Evolutionary conservation across 306 rosid species (phyloP).

Genomic region (Medicago arabica): DNA sequence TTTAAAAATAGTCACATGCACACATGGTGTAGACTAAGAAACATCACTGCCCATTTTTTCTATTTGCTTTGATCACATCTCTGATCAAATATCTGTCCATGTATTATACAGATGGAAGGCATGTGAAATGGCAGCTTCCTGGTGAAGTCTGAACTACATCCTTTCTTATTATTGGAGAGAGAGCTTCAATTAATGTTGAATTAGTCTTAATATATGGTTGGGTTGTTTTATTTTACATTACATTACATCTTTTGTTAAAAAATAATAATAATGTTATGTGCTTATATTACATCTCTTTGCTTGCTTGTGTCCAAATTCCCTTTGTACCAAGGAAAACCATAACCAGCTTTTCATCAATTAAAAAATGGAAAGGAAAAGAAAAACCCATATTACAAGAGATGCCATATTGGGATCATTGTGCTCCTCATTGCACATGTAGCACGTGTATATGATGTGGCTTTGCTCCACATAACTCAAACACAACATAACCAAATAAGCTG

Average conservation of each 20-base stretch:
- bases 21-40: constrained; percentile 54
- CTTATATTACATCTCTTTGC: no score
- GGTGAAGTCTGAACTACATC: constrained; percentile 43
- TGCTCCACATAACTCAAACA: no score
- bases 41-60: constrained; percentile 7
- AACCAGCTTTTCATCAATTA: constrained; percentile 51
- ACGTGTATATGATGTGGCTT: constrained; percentile 55
- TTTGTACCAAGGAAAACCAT: constrained; percentile 51
- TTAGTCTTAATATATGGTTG: constrained; percentile 22
- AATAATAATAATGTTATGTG: no score
- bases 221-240: background rate
- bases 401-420: constrained; percentile 50
- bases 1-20: constrained; percentile 72
- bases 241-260: background rate
- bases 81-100: constrained; percentile 37
- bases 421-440: constrained; percentile 70
- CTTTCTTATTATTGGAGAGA: constrained; percentile 62
- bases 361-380: constrained; percentile 44
- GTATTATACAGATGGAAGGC: constrained; percentile 59
- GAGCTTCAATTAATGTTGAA: constrained; percentile 17
- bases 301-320: constrained; percentile 63
- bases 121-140: constrained; percentile 85
- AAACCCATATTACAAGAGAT: constrained; percentile 38
- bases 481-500: no score
- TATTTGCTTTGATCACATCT: constrained; percentile 44